Percentiles rank a stretch among this genome's conserved stretches.
Evolutionary conservation across 805 yeast species (phyloP).

Genomic region (Metschnikowia picachoensis): DNA sequence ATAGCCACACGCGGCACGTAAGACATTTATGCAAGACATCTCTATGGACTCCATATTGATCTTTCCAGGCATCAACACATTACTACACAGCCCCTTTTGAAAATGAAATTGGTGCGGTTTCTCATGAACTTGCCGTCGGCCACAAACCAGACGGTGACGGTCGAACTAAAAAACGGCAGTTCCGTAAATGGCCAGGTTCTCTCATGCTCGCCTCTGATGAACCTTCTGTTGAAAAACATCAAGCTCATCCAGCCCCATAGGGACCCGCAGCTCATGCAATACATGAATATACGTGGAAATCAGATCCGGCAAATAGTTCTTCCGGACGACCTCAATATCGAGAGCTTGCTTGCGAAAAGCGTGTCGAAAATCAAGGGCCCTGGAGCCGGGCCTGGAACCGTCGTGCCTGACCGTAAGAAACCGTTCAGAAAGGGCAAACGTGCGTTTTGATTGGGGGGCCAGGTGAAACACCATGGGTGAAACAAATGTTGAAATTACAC

Average conservation of each 20-base stretch:
- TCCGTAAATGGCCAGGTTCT: conserved; percentile 79
- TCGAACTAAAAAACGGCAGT: conserved; percentile 89
- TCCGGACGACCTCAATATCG: conserved; percentile 83
- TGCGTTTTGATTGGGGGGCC: conserved; percentile 7
- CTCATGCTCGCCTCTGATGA: conserved; percentile 88
- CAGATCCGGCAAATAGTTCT: conserved; percentile 78
- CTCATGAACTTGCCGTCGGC: conserved; percentile 66
- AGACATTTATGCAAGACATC: too few species aligned
- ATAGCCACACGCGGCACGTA: too few species aligned
- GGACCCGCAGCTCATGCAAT: conserved; percentile 67
- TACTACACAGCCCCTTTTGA: neutral
- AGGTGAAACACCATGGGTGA: too few species aligned
- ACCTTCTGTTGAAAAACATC: conserved; percentile 74
- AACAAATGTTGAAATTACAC: neutral
- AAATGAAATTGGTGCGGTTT: conserved; percentile 68
- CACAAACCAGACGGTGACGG: conserved; percentile 80
- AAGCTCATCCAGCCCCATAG: conserved; percentile 71
- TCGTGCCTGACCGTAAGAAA: conserved; percentile 16
- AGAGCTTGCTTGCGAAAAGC: conserved; percentile 53
- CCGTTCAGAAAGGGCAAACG: conserved; percentile 16
- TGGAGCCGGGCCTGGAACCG: conserved; percentile 40
- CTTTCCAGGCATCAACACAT: too few species aligned
- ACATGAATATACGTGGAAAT: conserved; percentile 83
- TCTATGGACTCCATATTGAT: too few species aligned
- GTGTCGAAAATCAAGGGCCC: conserved; percentile 39